Evolutionary conservation across 306 rosid species (phyloP).

Genomic region (Heteromeles arbutifolia): DNA sequence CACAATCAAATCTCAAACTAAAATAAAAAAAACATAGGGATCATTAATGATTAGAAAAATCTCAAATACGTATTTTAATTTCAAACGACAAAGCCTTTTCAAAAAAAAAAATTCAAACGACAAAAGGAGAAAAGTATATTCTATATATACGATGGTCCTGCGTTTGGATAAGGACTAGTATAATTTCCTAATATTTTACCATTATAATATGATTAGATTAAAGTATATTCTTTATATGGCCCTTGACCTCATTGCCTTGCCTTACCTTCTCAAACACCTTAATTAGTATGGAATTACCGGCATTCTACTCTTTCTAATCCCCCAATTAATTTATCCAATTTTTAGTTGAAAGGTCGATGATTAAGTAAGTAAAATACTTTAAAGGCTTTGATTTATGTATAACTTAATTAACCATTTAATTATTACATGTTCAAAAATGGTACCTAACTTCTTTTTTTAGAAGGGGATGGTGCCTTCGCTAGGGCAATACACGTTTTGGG

Average conservation of each 20-base stretch:
- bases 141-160: background rate
- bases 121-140: background rate
- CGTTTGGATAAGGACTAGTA: background rate
- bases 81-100: conserved; percentile 1
- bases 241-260: background rate
- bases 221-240: background rate
- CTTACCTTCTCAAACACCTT: background rate
- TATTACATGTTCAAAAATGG: background rate
- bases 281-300: background rate
- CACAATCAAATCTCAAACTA: background rate
- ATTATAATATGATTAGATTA: background rate
- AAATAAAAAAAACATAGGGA: background rate
- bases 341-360: background rate
- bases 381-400: background rate
- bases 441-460: no score
- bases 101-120: no score
- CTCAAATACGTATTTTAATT: background rate
- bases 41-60: background rate
- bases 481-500: no score
- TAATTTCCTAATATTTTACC: background rate
- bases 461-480: no score
- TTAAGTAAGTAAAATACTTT: background rate
- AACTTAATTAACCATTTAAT: background rate
- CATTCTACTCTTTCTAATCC: background rate
- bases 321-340: background rate